phyloP scores from a whole-genome alignment of 345 rosid genomes.

The Anastatica hierochuntica region DNA sequence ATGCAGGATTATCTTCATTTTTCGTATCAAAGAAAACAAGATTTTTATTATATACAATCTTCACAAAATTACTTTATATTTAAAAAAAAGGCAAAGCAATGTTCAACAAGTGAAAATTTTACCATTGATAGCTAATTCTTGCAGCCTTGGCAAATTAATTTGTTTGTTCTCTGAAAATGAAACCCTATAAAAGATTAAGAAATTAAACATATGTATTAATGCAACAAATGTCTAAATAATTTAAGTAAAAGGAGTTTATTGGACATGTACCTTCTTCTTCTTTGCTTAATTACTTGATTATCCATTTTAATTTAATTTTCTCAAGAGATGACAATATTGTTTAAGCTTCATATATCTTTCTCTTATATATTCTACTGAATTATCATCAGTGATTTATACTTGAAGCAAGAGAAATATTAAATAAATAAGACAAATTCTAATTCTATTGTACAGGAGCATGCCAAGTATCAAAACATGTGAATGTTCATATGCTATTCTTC shows the following conservation, averaged over 20 bases:
- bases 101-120: background rate
- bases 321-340: constrained; percentile 2
- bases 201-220: too few species aligned
- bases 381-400: background rate
- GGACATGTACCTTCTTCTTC: constrained; percentile 14
- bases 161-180: constrained; percentile 15
- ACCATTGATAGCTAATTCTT: constrained; percentile 18
- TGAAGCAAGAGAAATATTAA: constrained; percentile 2
- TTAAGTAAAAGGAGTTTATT: background rate
- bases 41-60: background rate
- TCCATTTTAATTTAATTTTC: constrained; percentile 13
- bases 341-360: background rate
- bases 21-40: background rate
- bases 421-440: constrained; percentile 10
- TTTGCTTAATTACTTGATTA: constrained; percentile 16
- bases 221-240: background rate
- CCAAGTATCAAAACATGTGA: constrained; percentile 28
- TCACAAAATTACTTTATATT: background rate
- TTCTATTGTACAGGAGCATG: constrained; percentile 19
- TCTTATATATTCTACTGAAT: background rate
- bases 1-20: constrained; percentile 25
- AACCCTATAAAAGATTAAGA: background rate
- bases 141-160: constrained; percentile 1
- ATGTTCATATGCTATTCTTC: too few species aligned
- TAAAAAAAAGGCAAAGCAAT: background rate